Percentiles rank a stretch among this genome's conserved stretches.
These are phyloP conservation scores for Colletotrichum sp. DNA, from an alignment of 2,329 filamentous ascomycete species.

Conservation along the genomic window DNA sequence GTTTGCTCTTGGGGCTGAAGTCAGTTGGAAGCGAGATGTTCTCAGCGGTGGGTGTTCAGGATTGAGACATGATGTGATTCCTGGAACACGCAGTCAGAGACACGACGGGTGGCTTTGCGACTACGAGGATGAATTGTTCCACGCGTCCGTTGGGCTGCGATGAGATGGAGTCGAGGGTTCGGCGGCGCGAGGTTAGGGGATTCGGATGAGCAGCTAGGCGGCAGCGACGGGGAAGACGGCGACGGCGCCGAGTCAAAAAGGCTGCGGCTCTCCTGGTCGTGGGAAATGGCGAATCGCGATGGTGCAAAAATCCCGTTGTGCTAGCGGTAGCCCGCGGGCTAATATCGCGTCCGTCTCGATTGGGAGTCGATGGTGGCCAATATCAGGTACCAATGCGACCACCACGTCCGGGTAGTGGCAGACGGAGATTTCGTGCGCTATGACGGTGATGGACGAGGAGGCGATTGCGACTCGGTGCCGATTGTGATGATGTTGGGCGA, in stretches of 20 bases:
- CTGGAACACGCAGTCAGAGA: neutral
- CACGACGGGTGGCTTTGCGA: neutral
- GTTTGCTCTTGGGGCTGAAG: neutral
- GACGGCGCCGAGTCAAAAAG: neutral
- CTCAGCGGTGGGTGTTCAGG: neutral
- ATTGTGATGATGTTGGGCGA: neutral
- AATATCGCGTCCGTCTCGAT: neutral
- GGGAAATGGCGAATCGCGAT: neutral
- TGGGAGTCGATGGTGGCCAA: neutral
- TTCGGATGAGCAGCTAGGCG: neutral
- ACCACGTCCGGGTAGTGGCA: neutral
- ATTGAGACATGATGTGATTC: neutral
- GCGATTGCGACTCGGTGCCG: neutral
- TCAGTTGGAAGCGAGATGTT: neutral
- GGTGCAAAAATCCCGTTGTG: neutral
- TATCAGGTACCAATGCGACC: neutral
- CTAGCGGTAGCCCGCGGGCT: neutral
- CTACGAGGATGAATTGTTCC: neutral
- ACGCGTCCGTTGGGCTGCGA: neutral
- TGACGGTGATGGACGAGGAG: neutral
- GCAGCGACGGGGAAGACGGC: neutral
- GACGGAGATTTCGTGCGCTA: neutral
- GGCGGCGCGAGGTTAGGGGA: neutral
- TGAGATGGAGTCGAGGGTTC: neutral
- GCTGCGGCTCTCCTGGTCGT: neutral